Evolutionary conservation across 192 early-diverging fungal species (phyloP).

Genomic region (Rhizophagus clarus): DNA sequence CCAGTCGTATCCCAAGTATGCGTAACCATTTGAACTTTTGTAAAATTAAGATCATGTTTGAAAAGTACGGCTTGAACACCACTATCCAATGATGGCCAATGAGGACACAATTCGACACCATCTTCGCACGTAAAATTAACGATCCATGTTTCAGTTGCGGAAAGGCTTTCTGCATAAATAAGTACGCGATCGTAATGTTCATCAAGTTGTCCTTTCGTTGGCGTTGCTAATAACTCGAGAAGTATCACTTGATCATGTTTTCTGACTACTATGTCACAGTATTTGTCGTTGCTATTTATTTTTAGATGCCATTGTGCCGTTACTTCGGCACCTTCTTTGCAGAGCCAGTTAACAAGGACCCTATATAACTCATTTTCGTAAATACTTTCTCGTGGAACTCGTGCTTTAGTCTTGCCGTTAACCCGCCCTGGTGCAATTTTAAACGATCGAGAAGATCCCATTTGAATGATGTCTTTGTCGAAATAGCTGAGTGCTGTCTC

Average conservation of each 20-base stretch:
- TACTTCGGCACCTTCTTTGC: background rate
- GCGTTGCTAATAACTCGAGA: constrained; percentile 25
- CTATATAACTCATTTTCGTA: constrained; percentile 13
- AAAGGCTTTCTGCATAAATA: constrained; percentile 11
- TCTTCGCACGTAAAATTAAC: constrained; percentile 27
- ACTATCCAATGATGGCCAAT: background rate
- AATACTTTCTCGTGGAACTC: constrained; percentile 14
- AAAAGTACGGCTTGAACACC: constrained; percentile 26
- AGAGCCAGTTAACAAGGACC: constrained; percentile 13
- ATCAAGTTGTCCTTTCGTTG: background rate
- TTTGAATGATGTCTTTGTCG: constrained; percentile 29
- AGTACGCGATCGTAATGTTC: constrained; percentile 18
- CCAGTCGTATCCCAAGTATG: no score
- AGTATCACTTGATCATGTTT: background rate
- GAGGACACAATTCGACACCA: background rate
- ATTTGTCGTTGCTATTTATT: background rate
- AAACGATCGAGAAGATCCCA: constrained; percentile 18
- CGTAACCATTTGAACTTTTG: no score
- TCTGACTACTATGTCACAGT: background rate
- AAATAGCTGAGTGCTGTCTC: constrained; percentile 24
- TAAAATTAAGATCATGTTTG: no score
- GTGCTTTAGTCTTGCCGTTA: background rate
- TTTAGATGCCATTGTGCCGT: constrained; percentile 15
- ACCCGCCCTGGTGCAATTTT: constrained; percentile 24
- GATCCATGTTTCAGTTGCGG: constrained; percentile 6